Percentiles rank a stretch among this genome's conserved stretches.
Evolutionary conservation across 1,284 basidiomycete species (phyloP).

Genomic region (Fomitopsis betulina): DNA sequence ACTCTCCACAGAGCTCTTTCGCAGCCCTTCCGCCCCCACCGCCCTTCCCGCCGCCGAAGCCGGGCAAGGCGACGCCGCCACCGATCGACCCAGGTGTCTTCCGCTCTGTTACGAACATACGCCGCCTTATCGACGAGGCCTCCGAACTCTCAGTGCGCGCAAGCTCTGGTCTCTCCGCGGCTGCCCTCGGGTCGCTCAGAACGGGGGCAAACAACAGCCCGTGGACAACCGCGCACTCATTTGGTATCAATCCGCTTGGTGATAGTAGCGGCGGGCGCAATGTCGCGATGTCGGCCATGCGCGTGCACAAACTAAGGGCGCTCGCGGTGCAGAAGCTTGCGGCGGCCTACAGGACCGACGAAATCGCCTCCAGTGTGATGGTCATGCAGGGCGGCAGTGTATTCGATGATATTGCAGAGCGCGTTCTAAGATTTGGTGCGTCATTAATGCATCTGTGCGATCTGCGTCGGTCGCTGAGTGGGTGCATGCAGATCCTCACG

Average conservation of each 20-base stretch:
- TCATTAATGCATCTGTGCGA: conserved; percentile 9
- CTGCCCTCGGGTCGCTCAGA: conserved; percentile 62
- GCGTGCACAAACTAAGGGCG: conserved; percentile 68
- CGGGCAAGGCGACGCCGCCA: conserved; percentile 66
- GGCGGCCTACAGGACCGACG: conserved; percentile 74
- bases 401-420: conserved; percentile 80
- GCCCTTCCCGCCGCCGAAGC: conserved; percentile 44
- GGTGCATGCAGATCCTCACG: conserved; percentile 55
- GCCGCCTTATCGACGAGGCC: conserved; percentile 78
- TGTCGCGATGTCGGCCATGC: conserved; percentile 76
- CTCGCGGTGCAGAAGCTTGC: conserved; percentile 81
- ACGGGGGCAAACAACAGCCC: conserved; percentile 34
- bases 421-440: conserved; percentile 70
- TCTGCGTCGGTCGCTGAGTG: neutral
- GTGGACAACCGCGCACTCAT: conserved; percentile 55
- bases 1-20: conserved; percentile 42
- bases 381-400: conserved; percentile 87
- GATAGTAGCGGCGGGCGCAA: conserved; percentile 55
- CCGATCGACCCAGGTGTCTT: conserved; percentile 85
- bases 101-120: conserved; percentile 63
- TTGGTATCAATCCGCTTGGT: conserved; percentile 53
- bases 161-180: conserved; percentile 70
- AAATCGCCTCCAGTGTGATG: conserved; percentile 85
- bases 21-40: conserved; percentile 37
- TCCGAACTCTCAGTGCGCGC: conserved; percentile 79